Evolutionary conservation across 257 asterid genomes (phyloP).

Genomic region (Jasminum sambac): DNA sequence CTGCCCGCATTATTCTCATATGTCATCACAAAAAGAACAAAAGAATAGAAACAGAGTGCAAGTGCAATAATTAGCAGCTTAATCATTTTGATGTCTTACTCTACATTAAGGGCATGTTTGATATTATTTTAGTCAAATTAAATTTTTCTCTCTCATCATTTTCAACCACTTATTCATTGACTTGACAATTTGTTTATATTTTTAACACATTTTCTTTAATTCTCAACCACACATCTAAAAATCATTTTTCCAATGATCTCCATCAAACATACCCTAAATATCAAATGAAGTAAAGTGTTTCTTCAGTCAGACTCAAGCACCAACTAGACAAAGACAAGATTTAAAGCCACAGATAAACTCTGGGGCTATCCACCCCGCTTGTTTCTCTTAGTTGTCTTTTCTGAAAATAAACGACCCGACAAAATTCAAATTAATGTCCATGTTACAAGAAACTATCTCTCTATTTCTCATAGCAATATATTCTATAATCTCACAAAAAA

Average conservation of each 20-base stretch:
- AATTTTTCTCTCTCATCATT: too few relatives aligned
- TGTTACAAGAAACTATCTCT: not conserved
- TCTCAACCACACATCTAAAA: too few relatives aligned
- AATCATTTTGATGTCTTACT: conserved; percentile 16
- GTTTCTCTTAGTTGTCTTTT: not conserved
- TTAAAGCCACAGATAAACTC: conserved; percentile 4
- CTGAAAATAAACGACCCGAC: conserved; percentile 5
- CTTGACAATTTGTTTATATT: too few relatives aligned
- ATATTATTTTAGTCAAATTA: too few relatives aligned
- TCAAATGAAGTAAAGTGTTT: not conserved
- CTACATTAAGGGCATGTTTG: not conserved
- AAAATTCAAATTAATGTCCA: conserved; percentile 18
- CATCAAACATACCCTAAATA: not conserved
- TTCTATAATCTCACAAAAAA: not conserved
- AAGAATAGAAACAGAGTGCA: not conserved
- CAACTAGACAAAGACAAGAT: conserved; percentile 16
- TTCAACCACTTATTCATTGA: too few relatives aligned
- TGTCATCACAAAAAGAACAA: conserved; percentile 2
- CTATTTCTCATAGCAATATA: not conserved
- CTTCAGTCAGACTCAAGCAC: not conserved
- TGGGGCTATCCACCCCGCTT: not conserved
- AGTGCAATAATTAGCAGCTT: not conserved
- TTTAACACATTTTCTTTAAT: too few relatives aligned
- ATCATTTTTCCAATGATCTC: too few relatives aligned
- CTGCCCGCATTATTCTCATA: not conserved